phyloP scores from a whole-genome alignment of 306 rosid species.

The Spatholobus suberectus region DNA sequence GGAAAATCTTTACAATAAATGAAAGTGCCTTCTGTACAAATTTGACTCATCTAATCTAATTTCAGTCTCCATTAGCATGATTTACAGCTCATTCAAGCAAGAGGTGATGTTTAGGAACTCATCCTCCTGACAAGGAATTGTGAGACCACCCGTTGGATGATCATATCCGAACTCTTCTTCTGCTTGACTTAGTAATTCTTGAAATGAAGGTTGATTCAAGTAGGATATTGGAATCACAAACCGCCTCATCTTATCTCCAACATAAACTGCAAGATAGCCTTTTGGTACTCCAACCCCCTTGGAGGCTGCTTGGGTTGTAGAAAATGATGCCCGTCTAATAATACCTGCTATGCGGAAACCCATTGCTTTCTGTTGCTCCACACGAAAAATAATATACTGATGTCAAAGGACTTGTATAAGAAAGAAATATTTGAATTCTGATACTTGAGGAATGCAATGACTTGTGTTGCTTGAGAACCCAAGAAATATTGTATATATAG shows the following conservation, averaged over 20 bases:
- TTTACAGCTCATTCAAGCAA: constrained; percentile 8
- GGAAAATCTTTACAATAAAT: not conserved
- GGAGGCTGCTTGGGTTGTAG: not conserved
- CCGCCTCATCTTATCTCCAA: constrained; percentile 47
- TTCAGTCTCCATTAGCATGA: not conserved
- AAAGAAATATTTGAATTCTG: too few species aligned
- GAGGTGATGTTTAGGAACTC: constrained; percentile 38
- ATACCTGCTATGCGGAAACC: constrained; percentile 37
- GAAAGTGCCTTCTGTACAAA: constrained; percentile 19
- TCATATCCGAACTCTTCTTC: too few species aligned
- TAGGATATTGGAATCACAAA: too few species aligned
- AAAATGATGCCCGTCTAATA: not conserved
- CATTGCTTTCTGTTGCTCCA: constrained; percentile 27
- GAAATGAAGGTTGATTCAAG: too few species aligned
- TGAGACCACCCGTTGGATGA: too few species aligned
- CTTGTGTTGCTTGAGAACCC: too few species aligned
- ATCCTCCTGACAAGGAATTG: constrained; percentile 42
- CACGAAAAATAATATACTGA: not conserved
- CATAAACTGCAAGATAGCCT: constrained; percentile 47
- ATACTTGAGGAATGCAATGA: too few species aligned
- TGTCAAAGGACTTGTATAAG: too few species aligned
- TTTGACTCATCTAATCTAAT: constrained; percentile 29
- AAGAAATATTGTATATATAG: constrained; percentile 38
- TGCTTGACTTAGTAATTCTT: too few species aligned
- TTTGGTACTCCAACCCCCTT: constrained; percentile 44